Conservation (phyloP, 78 protist species). For the Dictyostelium discoideum region dicty_2.7 NC_007088.5:8456001-8456500, state of each 20-base stretch:
- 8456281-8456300: constrained; percentile 23
- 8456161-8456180: neutral
- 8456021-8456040: neutral
- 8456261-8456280: neutral
- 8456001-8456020: neutral
- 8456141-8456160: neutral
- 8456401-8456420: constrained; percentile 35
- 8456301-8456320: constrained; percentile 55
- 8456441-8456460: constrained; percentile 36
- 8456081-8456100: neutral
- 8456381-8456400: constrained; percentile 39
- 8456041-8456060: neutral
- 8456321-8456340: constrained; percentile 42
- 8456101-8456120: constrained; percentile 27
- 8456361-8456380: constrained; percentile 35
- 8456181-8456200: constrained; percentile 45
- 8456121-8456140: neutral
- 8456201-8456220: constrained; percentile 27
- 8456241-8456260: constrained; percentile 64
- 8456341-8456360: constrained; percentile 46
- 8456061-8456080: neutral
- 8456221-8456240: neutral
- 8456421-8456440: constrained; percentile 25
- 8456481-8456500: constrained; percentile 14
- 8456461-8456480: constrained; percentile 1